Conservation (phyloP, 306 rosid species). For the Hippophae tibetana region DNA sequence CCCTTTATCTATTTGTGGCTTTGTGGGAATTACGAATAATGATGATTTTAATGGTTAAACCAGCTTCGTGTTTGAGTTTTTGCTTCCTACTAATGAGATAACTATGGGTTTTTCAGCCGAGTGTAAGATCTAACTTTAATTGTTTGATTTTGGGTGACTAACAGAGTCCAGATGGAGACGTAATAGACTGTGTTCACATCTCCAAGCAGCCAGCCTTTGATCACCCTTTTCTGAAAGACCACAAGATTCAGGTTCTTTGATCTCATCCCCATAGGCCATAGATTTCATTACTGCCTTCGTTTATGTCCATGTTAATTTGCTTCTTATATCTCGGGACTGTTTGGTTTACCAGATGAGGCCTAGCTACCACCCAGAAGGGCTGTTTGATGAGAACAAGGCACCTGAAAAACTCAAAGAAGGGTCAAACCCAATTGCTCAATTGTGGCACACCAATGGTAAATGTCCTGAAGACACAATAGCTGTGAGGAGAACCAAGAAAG, state of each 20-base stretch:
- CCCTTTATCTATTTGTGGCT: neutral
- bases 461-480: constrained; percentile 88
- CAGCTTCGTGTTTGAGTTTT: neutral
- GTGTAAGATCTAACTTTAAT: constrained; percentile 10
- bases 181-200: constrained; percentile 74
- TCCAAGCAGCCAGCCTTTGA: constrained; percentile 94
- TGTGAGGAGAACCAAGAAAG: constrained; percentile 72
- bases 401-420: constrained; percentile 37
- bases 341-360: constrained; percentile 62
- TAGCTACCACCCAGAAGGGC: constrained; percentile 74
- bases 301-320: neutral
- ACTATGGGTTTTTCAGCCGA: neutral
- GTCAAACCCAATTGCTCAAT: constrained; percentile 45
- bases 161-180: constrained; percentile 98
- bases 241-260: constrained; percentile 69
- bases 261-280: constrained; percentile 12
- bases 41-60: neutral
- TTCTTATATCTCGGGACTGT: constrained; percentile 5
- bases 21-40: neutral
- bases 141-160: too few relatives aligned
- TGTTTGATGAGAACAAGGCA: constrained; percentile 61
- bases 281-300: neutral
- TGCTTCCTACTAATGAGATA: neutral
- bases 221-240: constrained; percentile 93
- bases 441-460: constrained; percentile 76